Base-by-base conservation (phyloP, 2,329 filamentous ascomycete genomes). In the Fusarium duplospermum region DNA sequence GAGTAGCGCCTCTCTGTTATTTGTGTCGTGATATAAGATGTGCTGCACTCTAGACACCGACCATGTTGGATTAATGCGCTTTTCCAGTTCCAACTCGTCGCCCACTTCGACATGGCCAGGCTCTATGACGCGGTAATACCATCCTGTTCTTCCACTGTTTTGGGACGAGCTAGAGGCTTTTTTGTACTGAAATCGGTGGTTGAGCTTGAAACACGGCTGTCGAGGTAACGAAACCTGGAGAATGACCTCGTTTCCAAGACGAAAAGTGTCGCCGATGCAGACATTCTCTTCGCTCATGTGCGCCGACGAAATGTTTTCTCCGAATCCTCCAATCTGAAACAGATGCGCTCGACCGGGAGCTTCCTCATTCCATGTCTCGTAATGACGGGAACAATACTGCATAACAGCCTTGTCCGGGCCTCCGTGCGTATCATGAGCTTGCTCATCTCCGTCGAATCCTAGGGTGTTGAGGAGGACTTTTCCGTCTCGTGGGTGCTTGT, bases 131-230 rank as follows among this genome's bases (percentile, higher is more conserved):
- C 71, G 71, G 6, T 72, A 74, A 14, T 74, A 74, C 73, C 73
- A 75, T 1, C 73, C 73, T 0, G 71, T 74, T 1, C 73, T 56
- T 3, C 73, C 73, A 13, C 52, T 76, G 2, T 58, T 59, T 64
- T 74, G 71, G 11, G 69, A 62, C 33, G 61, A 45, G 0, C 45
- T 47, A 4, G 70, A 76, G 14, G 69, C 66, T 14, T 72, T 69
- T 31, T 72, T 74, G 20, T 72, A 61, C 29, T 76, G 71, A 27
- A 75, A 75, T 3, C 73, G 73, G 20, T 75, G 70, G 6, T 75
- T 75, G 20, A 75, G 71, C 64, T 75, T 75, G 16, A 66, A 75
- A 27, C 73, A 75, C 4, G 73, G 73, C 16, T 75, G 73, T 20
- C 73, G 52, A 10, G 73, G 73, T 6, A 66, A 64, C 33, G 72